Conservation (phyloP, 2,329 filamentous ascomycete species). For the Trichothecium sympodiale region DNA sequence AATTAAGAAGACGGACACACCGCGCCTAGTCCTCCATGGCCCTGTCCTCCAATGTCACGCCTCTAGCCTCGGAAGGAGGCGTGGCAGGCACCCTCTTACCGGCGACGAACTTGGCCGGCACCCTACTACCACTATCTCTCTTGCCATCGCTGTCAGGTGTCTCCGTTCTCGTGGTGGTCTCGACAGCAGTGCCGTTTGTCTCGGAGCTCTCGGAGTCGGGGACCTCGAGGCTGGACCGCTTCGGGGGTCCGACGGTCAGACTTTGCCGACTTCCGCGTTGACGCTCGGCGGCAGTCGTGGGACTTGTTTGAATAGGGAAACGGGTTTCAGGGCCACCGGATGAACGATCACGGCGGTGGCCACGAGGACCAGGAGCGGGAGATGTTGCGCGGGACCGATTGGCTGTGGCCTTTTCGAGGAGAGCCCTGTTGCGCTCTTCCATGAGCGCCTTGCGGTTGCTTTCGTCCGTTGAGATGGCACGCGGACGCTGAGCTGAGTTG, state of each 20-base stretch:
- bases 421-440: constrained; percentile 81
- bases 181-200: constrained; percentile 29
- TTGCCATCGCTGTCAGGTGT: constrained; percentile 24
- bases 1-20: neutral
- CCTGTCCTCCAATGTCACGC: constrained; percentile 39
- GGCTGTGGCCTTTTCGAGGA: constrained; percentile 55
- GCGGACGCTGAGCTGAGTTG: constrained; percentile 46
- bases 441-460: constrained; percentile 88
- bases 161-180: constrained; percentile 14
- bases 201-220: constrained; percentile 46
- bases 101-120: constrained; percentile 31
- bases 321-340: constrained; percentile 62
- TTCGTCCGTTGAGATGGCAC: constrained; percentile 90
- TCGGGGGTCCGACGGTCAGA: constrained; percentile 18
- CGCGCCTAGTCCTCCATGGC: constrained; percentile 37
- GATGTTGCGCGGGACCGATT: constrained; percentile 63
- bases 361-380: constrained; percentile 50
- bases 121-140: constrained; percentile 46
- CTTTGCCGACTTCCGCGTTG: constrained; percentile 40
- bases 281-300: constrained; percentile 40
- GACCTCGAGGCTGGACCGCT: constrained; percentile 70
- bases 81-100: constrained; percentile 30
- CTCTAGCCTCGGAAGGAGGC: constrained; percentile 20
- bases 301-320: constrained; percentile 71
- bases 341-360: constrained; percentile 73